Percentiles rank a stretch among this genome's conserved stretches.
phyloP scores from a whole-genome alignment of 2,329 filamentous ascomycete species.

The Alternaria longipes region DNA sequence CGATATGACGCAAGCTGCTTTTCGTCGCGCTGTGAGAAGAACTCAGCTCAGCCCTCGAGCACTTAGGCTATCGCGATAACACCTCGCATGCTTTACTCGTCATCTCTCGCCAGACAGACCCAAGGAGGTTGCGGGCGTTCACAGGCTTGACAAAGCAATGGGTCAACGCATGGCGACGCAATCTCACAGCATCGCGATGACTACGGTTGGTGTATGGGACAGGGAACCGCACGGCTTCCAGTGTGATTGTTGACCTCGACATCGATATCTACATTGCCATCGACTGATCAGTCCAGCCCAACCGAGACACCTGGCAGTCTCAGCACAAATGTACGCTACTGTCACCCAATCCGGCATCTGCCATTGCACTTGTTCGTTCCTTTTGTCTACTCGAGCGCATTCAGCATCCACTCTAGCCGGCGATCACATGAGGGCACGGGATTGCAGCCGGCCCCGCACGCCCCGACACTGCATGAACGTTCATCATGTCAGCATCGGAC shows the following conservation, averaged over 20 bases:
- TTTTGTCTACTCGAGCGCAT: background rate
- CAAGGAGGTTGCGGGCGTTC: background rate
- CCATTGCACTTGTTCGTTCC: background rate
- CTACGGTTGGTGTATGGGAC: background rate
- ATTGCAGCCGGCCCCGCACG: slow-evolving; percentile 15
- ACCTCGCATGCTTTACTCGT: background rate
- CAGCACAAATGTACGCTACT: background rate
- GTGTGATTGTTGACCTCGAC: background rate
- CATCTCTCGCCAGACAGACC: background rate
- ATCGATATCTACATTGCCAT: slow-evolving; percentile 2
- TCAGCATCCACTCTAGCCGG: slow-evolving; percentile 4
- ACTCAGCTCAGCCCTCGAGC: background rate
- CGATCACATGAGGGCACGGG: slow-evolving; percentile 8
- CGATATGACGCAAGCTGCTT: slow-evolving; percentile 3
- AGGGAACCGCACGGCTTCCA: background rate
- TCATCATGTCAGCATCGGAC: background rate
- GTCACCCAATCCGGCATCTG: background rate
- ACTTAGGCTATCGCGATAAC: background rate
- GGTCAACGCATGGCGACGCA: background rate
- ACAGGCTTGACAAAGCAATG: background rate
- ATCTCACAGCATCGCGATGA: background rate
- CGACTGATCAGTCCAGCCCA: background rate
- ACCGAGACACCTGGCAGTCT: background rate
- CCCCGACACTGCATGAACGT: slow-evolving; percentile 8
- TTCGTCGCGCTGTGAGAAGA: background rate